Evolutionary conservation across 495 filamentous ascomycete species (phyloP).

Genomic region (Trypethelium eluteriae): DNA sequence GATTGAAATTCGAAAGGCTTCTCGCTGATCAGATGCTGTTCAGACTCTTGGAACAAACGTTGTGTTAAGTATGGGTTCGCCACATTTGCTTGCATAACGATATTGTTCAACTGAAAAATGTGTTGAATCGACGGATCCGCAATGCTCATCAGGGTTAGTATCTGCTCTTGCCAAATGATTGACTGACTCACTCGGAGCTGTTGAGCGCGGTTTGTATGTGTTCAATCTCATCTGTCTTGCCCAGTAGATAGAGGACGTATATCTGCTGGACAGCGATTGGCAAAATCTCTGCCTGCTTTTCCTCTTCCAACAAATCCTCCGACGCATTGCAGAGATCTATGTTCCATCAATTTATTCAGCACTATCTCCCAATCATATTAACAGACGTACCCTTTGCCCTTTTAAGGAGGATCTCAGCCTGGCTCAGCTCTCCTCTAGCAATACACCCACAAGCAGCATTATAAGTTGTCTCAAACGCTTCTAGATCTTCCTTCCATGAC

Average conservation of each 20-base stretch:
- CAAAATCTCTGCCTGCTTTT: constrained; percentile 72
- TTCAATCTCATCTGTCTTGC: constrained; percentile 65
- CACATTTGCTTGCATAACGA: constrained; percentile 49
- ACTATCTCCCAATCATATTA: not conserved
- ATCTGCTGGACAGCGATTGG: constrained; percentile 83
- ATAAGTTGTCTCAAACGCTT: constrained; percentile 88
- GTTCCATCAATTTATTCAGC: not conserved
- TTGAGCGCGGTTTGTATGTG: constrained; percentile 57
- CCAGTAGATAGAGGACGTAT: constrained; percentile 66
- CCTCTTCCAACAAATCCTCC: constrained; percentile 75
- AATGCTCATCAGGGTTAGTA: constrained; percentile 36
- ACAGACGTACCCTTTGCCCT: constrained; percentile 57
- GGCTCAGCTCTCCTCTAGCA: constrained; percentile 64
- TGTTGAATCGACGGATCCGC: constrained; percentile 66
- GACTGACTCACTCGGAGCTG: constrained; percentile 49
- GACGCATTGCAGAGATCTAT: constrained; percentile 72
- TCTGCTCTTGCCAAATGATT: not conserved
- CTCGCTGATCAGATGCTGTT: constrained; percentile 41
- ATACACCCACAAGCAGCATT: constrained; percentile 86
- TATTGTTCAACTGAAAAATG: constrained; percentile 71
- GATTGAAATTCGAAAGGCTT: constrained; percentile 72
- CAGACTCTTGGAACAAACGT: constrained; percentile 48
- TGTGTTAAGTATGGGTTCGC: constrained; percentile 74
- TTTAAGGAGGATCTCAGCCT: constrained; percentile 72
- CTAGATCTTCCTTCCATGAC: constrained; percentile 65